Evolutionary conservation across 257 asterid species (phyloP).

Genomic region (Solanum dulcamara): DNA sequence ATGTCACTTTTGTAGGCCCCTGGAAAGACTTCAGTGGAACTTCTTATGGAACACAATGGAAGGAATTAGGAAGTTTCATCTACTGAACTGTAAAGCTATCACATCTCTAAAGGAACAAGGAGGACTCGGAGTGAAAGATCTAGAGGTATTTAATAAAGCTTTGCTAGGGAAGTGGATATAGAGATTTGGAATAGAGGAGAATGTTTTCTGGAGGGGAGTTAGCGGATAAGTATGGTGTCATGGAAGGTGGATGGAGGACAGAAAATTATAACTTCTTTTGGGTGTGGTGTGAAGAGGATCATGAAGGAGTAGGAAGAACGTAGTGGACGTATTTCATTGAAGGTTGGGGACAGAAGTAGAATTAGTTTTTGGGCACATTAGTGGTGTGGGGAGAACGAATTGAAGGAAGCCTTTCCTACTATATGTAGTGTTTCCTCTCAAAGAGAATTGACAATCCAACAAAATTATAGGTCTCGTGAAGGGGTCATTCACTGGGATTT

Average conservation of each 20-base stretch:
- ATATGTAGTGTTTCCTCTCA: background rate
- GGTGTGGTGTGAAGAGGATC: background rate
- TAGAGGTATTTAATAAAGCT: background rate
- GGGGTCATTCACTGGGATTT: background rate
- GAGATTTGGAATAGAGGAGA: too few species aligned
- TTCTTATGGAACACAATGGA: background rate
- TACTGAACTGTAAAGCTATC: background rate
- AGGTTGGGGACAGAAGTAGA: background rate
- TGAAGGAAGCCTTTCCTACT: background rate
- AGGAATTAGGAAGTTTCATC: background rate
- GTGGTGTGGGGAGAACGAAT: background rate
- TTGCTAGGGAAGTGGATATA: background rate
- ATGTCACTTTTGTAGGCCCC: background rate
- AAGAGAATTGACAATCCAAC: background rate
- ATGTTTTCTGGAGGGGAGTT: background rate
- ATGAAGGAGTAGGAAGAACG: background rate
- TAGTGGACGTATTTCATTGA: background rate
- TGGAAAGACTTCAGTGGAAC: background rate
- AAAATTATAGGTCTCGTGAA: background rate
- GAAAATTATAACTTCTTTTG: background rate
- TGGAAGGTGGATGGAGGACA: background rate
- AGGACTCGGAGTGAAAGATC: background rate
- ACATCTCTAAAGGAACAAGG: background rate
- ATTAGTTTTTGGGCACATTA: background rate
- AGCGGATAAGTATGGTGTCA: background rate